Base-by-base conservation (phyloP, 2,329 filamentous ascomycete species). In the Monilinia fructicola region DNA sequence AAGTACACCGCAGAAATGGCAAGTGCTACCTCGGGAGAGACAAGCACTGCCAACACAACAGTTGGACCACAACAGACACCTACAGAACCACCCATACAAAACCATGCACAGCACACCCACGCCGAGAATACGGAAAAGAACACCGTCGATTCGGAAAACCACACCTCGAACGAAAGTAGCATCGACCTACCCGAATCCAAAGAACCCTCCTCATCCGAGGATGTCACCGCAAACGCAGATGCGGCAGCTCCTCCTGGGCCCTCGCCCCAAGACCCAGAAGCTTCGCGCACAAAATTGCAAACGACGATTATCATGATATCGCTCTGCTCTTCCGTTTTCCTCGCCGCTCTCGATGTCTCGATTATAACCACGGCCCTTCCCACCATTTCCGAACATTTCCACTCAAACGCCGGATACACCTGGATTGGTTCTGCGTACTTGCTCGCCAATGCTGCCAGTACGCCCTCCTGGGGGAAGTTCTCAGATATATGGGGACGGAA, bases 381-480 rank as follows among this genome's bases (percentile, higher is more conserved):
- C 0, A 87, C 85, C 1, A 88, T 88, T 63, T 80, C 81, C 21
- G 79, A 81, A 68, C 76, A 83, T 44, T 84, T 86, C 71, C 76
- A 83, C 23, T 82, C 81, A 6, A 77, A 79, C 4, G 73, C 74
- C 1, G 74, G 74, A 12, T 93, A 92, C 77, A 87, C 87, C 18
- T 93, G 90, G 91, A 90, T 94, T 68, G 90, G 90, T 0, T 87
- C 84, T 38, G 86, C 90, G 0, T 93, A 90, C 76, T 80, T 92
- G 4, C 84, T 93, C 14, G 88, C 87, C 21, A 87, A 86, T 72
- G 87, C 89, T 0, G 87, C 89, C 0, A 82, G 82, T 2, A 85
- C 84, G 0, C 89, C 90, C 9, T 74, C 71, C 12, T 93, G 90
- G 90, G 89, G 87, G 5, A 85, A 84, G 68, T 75, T 86, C 46